Percentiles rank a stretch among this genome's conserved stretches.
Conservation (phyloP, 352 stramenopile species). For the Elongisporangium prolatum region DNA sequence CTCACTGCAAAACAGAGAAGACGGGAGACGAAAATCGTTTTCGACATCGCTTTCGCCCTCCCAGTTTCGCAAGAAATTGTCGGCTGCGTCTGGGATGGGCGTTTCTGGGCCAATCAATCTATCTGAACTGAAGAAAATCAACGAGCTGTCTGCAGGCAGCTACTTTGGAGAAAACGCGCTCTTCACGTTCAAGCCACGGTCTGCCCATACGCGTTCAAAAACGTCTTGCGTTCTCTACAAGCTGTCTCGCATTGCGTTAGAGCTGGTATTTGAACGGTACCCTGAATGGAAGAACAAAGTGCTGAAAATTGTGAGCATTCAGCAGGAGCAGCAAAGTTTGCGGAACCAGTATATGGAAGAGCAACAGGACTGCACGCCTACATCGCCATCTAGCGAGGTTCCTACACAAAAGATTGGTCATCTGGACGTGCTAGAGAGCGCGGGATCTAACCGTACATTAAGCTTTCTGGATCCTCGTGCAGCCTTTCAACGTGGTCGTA, state of each 20-base stretch:
- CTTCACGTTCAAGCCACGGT: conserved; percentile 9
- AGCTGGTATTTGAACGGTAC: conserved; percentile 60
- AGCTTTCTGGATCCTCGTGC: neutral
- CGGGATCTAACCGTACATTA: neutral
- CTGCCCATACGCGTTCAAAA: conserved; percentile 32
- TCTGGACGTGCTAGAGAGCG: neutral
- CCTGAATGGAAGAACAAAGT: conserved; percentile 62
- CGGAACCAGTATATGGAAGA: conserved; percentile 57
- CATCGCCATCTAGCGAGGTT: no score
- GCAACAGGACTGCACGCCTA: conserved; percentile 33
- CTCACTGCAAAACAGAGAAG: conserved; percentile 16
- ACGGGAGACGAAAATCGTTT: conserved; percentile 5
- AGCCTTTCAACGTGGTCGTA: neutral
- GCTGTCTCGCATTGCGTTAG: conserved; percentile 37
- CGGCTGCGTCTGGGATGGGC: neutral
- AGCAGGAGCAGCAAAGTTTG: conserved; percentile 44
- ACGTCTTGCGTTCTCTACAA: conserved; percentile 59
- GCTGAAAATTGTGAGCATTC: conserved; percentile 46
- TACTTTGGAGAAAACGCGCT: conserved; percentile 50
- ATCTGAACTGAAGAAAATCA: conserved; percentile 43
- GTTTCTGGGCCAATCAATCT: neutral
- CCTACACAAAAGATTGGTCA: neutral
- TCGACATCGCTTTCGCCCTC: conserved; percentile 10
- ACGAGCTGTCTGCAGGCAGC: conserved; percentile 38
- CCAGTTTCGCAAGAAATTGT: neutral